These are phyloP conservation scores for Penicillium tannophilum DNA, from an alignment of 495 filamentous ascomycete genomes.

Conservation along the genomic window DNA sequence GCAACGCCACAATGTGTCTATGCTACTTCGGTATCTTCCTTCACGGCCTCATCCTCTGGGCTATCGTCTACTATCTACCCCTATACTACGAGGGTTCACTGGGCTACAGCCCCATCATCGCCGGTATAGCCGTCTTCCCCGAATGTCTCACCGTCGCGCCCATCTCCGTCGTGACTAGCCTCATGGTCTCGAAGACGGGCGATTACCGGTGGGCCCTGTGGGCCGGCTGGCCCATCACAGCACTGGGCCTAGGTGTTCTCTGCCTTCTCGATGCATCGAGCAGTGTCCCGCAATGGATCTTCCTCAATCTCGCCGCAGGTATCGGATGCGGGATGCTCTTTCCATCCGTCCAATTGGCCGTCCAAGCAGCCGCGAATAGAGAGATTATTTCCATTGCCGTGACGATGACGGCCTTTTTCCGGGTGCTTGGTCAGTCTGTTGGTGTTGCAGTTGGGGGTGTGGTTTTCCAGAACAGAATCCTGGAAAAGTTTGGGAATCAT, in stretches of 20 bases:
- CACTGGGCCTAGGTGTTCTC: constrained; percentile 51
- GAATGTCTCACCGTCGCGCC: constrained; percentile 20
- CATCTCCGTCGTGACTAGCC: constrained; percentile 32
- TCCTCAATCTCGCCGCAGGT: constrained; percentile 44
- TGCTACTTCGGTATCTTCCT: constrained; percentile 5
- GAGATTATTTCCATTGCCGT: constrained; percentile 46
- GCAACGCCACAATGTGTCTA: not conserved
- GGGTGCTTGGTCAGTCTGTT: constrained; percentile 57
- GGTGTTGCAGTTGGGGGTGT: constrained; percentile 63
- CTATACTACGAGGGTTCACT: not conserved
- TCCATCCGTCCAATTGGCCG: constrained; percentile 55
- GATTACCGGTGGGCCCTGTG: constrained; percentile 57
- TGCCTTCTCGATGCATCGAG: constrained; percentile 46
- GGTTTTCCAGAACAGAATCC: constrained; percentile 54
- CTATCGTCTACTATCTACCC: constrained; percentile 16
- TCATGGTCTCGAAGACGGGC: constrained; percentile 49
- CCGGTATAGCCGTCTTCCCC: constrained; percentile 30
- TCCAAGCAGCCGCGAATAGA: constrained; percentile 53
- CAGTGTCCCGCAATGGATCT: constrained; percentile 48
- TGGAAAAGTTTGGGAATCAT: constrained; percentile 11
- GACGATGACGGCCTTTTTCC: constrained; percentile 62
- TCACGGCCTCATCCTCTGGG: constrained; percentile 5
- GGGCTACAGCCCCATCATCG: not conserved
- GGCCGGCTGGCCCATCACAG: constrained; percentile 53
- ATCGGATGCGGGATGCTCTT: constrained; percentile 56